These are phyloP conservation scores for Halenospora varia DNA, from an alignment of 495 filamentous ascomycete genomes.

Conservation along the genomic window DNA sequence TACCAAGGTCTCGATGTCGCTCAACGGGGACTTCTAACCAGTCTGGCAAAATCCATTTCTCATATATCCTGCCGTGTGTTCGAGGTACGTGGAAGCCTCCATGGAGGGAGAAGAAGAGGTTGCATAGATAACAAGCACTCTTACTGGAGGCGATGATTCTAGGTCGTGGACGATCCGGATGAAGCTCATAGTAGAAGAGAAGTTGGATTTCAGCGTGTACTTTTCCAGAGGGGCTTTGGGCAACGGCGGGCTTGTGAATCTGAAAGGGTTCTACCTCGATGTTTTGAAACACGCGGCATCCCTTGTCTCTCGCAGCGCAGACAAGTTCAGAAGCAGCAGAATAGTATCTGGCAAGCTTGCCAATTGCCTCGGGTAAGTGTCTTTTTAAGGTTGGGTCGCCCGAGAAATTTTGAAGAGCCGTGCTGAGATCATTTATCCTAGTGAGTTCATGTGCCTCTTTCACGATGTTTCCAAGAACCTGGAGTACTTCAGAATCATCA, in stretches of 20 bases:
- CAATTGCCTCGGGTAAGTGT: conserved; percentile 24
- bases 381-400: conserved; percentile 18
- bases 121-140: conserved; percentile 33
- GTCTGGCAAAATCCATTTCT: conserved; percentile 21
- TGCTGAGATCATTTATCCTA: not conserved
- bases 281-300: conserved; percentile 20
- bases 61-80: conserved; percentile 20
- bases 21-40: conserved; percentile 15
- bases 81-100: conserved; percentile 15
- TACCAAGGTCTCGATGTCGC: not conserved
- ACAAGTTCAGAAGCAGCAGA: conserved; percentile 24
- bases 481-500: not conserved
- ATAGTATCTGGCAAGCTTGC: conserved; percentile 29
- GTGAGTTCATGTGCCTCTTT: conserved; percentile 5
- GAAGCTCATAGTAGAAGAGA: conserved; percentile 34
- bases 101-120: conserved; percentile 18
- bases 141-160: conserved; percentile 32
- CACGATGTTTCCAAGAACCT: conserved; percentile 7
- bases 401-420: conserved; percentile 1
- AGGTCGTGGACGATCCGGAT: conserved; percentile 21
- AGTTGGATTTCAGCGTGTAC: conserved; percentile 40
- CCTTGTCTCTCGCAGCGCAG: conserved; percentile 21
- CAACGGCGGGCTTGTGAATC: conserved; percentile 5
- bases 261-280: conserved; percentile 23
- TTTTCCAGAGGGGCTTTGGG: not conserved